A percentile compares a stretch with the other conserved stretches of the same genome.
Conservation (phyloP, 257 asterid genomes). For the Eucommia ulmoides region DNA sequence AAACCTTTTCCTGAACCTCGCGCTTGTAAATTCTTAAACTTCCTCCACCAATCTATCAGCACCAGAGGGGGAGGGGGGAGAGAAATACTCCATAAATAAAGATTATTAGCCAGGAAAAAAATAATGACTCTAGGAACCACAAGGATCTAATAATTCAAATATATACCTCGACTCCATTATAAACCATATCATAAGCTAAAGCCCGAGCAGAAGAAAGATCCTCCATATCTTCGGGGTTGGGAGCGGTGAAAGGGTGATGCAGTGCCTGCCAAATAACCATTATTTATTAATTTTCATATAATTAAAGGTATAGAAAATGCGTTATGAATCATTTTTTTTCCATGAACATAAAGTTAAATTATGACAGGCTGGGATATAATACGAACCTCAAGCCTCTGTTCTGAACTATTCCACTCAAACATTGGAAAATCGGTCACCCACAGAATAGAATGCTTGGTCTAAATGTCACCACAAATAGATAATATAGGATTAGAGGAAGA, state of each 20-base stretch:
- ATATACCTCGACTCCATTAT: conserved; percentile 91
- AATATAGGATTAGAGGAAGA: background rate
- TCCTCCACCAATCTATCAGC: conserved; percentile 87
- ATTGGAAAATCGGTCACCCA: conserved; percentile 99
- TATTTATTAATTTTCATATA: too few relatives aligned
- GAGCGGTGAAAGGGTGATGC: conserved; percentile 99
- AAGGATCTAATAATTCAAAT: conserved; percentile 2
- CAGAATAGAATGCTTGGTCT: conserved; percentile 80
- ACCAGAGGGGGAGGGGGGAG: background rate
- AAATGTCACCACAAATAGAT: conserved; percentile 15
- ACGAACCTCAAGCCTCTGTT: conserved; percentile 88
- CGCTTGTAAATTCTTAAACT: conserved; percentile 95
- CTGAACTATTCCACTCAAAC: conserved; percentile 95
- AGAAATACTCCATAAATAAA: too few relatives aligned
- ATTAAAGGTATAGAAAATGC: too few relatives aligned
- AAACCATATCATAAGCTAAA: conserved; percentile 97
- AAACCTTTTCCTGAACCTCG: conserved; percentile 84
- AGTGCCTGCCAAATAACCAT: conserved; percentile 47
- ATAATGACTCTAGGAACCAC: background rate
- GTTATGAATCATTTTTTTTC: too few relatives aligned
- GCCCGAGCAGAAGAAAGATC: conserved; percentile 93
- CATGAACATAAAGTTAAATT: too few relatives aligned
- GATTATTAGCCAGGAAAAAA: background rate
- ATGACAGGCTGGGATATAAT: conserved; percentile 2
- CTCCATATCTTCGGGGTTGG: conserved; percentile 81